Evolutionary conservation across 116 monocot species (phyloP), one percentile per base, ranked within the genome.

Genomic region (Dioscorea cayenensis): DNA sequence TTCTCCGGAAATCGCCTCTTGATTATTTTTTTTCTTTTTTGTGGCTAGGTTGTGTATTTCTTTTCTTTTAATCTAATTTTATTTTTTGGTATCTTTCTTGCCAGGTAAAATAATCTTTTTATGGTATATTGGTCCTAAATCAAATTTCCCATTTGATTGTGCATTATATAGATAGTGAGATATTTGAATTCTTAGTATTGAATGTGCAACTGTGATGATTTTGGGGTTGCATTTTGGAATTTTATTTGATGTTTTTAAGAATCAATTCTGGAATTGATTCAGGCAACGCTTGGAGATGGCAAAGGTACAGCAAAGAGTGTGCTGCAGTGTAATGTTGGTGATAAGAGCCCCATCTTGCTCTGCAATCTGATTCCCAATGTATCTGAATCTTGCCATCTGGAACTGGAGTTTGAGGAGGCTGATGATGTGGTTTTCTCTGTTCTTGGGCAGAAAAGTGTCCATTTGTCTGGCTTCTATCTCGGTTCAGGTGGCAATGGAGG

Each of bases 391-490:
- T 86, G 89, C 68, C 73, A 80, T 52, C 58, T 99, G 70, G 89
- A 94, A 29, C 80, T 94, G n/a, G 94, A 99, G 81, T 99, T 99
- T 62, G 91, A 99, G n/a, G 96, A 96, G 78, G 73, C 66, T 12
- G 77, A 91, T 4, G 83, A 85, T 0, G 94, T 99, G 8, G 67
- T 86, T 7, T 84, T 99, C 74, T 99, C 94, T 0, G 94, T 99
- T 32, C 38, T 87, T 27, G 99, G 99, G 14, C 84, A 76, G 60
- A 84, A 79, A 59, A 91, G 94, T 28, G 70, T 94, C 20, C 99
- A 99, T 60, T 85, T 99, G 27, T 68, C 84, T 36, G 99, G 99
- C 20, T 91, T 89, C 72, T 94, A 74, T 68, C 11, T 79, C 9
- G 76, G 85, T 12, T 20, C 60, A 9, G 28, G 51, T 27, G 18